A percentile compares a stretch with the other conserved stretches of the same genome.
phyloP scores from a whole-genome alignment of 2,329 filamentous ascomycete species.

The Hypoxylon sp. region DNA sequence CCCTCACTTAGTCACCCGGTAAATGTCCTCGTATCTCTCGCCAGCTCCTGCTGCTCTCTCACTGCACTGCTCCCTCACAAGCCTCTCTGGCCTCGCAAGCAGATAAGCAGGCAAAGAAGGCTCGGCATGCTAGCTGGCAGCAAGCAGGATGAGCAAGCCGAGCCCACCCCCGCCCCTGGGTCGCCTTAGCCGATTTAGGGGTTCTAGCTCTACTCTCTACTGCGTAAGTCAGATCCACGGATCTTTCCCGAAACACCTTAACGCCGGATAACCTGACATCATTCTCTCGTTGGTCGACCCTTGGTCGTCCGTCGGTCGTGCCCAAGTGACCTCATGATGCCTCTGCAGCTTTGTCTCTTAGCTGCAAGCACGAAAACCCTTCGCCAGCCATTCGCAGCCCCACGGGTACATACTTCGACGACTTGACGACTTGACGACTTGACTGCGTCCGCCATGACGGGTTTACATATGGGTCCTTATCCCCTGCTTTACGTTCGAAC shows the following conservation, averaged over 20 bases:
- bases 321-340: constrained; percentile 37
- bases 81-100: too few relatives aligned
- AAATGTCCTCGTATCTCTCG: constrained; percentile 8
- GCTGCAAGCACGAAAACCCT: background rate
- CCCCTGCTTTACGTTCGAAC: constrained; percentile 1
- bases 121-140: too few relatives aligned
- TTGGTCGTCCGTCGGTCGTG: too few relatives aligned
- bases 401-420: background rate
- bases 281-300: too few relatives aligned
- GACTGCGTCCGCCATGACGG: background rate
- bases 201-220: constrained; percentile 12
- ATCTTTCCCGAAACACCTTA: constrained; percentile 30
- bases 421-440: background rate
- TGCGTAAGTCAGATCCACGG: constrained; percentile 25
- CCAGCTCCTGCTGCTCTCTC: too few relatives aligned
- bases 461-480: background rate
- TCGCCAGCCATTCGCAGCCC: background rate
- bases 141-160: background rate
- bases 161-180: too few relatives aligned
- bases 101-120: too few relatives aligned
- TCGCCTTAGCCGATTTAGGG: constrained; percentile 15
- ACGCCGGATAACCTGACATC: constrained; percentile 29
- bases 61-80: too few relatives aligned
- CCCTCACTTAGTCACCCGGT: constrained; percentile 6
- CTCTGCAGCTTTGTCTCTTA: constrained; percentile 6